These are phyloP conservation scores for Climacium dendroides DNA, from an alignment of 225 moss, liverwort and hornwort species.

Conservation along the genomic window DNA sequence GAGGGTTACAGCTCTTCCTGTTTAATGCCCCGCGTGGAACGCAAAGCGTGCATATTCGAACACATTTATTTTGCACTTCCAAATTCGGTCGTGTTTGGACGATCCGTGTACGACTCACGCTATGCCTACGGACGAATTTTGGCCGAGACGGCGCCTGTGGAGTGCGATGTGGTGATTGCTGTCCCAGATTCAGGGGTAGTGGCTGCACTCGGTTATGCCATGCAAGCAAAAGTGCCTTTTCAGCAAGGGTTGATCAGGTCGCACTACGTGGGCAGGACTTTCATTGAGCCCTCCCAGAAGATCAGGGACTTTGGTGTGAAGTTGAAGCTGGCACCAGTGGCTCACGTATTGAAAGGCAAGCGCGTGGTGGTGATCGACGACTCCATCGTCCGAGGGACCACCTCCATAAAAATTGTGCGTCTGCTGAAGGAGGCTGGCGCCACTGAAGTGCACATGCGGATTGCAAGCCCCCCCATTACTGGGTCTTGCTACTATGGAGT, in stretches of 20 bases:
- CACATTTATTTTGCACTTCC: constrained; percentile 90
- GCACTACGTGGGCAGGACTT: constrained; percentile 89
- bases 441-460: constrained; percentile 85
- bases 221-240: constrained; percentile 60
- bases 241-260: constrained; percentile 92
- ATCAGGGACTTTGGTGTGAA: constrained; percentile 95
- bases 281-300: constrained; percentile 91
- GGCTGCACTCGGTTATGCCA: constrained; percentile 78
- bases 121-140: constrained; percentile 65
- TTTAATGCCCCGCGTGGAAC: constrained; percentile 58
- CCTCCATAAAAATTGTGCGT: constrained; percentile 84
- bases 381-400: constrained; percentile 89
- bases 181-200: constrained; percentile 92
- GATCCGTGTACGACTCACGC: constrained; percentile 75
- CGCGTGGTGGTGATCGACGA: constrained; percentile 94
- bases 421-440: constrained; percentile 89
- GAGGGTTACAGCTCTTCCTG: constrained; percentile 68
- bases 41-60: constrained; percentile 89
- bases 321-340: constrained; percentile 86
- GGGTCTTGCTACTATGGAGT: constrained; percentile 96
- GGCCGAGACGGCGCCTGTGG: constrained; percentile 68
- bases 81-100: constrained; percentile 73
- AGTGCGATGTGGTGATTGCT: constrained; percentile 88
- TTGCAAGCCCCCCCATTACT: constrained; percentile 86
- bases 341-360: constrained; percentile 62